A percentile compares a stretch with the other conserved stretches of the same genome.
Conservation (phyloP, 495 filamentous ascomycete genomes). For the Neurospora sp. region DNA sequence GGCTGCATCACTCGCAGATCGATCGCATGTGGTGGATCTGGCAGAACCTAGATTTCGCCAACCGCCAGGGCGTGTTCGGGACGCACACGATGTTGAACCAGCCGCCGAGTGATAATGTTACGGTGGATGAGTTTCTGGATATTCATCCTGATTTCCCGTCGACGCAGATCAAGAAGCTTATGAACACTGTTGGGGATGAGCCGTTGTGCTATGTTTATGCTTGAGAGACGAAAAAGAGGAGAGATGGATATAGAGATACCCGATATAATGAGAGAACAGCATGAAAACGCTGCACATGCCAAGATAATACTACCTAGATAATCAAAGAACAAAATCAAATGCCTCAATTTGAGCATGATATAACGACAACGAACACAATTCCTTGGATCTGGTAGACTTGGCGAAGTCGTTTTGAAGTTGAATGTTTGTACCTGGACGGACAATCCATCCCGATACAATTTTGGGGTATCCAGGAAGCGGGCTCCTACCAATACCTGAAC, state of each 20-base stretch:
- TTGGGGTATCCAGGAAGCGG: too few species aligned
- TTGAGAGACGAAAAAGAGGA: background rate
- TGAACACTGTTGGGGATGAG: slow-evolving; percentile 17
- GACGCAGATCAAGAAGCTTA: slow-evolving; percentile 15
- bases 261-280: too few species aligned
- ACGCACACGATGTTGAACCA: slow-evolving; percentile 16
- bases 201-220: slow-evolving; percentile 21
- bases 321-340: too few species aligned
- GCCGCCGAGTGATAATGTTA: slow-evolving; percentile 18
- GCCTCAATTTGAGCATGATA: too few species aligned
- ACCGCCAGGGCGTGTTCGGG: slow-evolving; percentile 20
- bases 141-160: slow-evolving; percentile 8
- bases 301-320: background rate
- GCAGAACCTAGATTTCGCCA: slow-evolving; percentile 47
- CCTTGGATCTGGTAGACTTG: too few species aligned
- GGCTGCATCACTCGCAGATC: slow-evolving; percentile 56
- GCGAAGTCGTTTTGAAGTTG: too few species aligned
- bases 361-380: too few species aligned
- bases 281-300: too few species aligned
- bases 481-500: too few species aligned
- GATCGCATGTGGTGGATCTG: slow-evolving; percentile 63
- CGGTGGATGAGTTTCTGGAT: slow-evolving; percentile 14
- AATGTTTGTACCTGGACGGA: too few species aligned
- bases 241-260: background rate
- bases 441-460: too few species aligned